phyloP scores from a whole-genome alignment of 495 filamentous ascomycete genomes.

The Entonaema liquescens region DNA sequence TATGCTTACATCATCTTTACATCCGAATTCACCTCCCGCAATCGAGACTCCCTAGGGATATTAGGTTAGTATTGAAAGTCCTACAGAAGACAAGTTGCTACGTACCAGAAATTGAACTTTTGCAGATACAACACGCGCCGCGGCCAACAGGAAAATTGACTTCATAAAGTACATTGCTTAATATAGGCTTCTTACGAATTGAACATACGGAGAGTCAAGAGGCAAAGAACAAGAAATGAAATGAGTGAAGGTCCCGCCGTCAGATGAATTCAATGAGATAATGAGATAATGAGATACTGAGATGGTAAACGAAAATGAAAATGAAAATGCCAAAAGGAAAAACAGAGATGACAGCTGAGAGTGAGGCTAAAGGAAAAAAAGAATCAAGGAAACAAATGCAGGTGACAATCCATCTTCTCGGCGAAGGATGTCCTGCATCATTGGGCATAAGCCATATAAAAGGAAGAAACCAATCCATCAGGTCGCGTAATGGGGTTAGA shows the following conservation, averaged over 20 bases:
- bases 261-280: slow-evolving; percentile 20
- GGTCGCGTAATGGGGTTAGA: slow-evolving; percentile 17
- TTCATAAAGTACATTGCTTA: slow-evolving; percentile 40
- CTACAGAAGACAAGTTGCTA: slow-evolving; percentile 6
- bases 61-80: slow-evolving; percentile 11
- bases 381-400: slow-evolving; percentile 15
- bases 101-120: slow-evolving; percentile 48
- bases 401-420: slow-evolving; percentile 25
- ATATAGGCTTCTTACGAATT: slow-evolving; percentile 24
- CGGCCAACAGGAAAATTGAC: slow-evolving; percentile 27
- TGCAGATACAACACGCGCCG: slow-evolving; percentile 39
- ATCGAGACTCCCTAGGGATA: slow-evolving; percentile 51
- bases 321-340: not conserved
- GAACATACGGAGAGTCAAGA: slow-evolving; percentile 25
- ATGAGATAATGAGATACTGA: too few species aligned
- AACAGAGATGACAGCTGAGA: slow-evolving; percentile 6
- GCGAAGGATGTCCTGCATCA: slow-evolving; percentile 7
- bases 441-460: slow-evolving; percentile 22
- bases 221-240: slow-evolving; percentile 25
- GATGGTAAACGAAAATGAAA: slow-evolving; percentile 4
- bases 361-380: slow-evolving; percentile 30
- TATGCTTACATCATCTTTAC: slow-evolving; percentile 55
- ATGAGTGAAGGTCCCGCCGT: slow-evolving; percentile 37
- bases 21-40: slow-evolving; percentile 62
- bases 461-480: slow-evolving; percentile 9